Evolutionary conservation across 306 rosid genomes (phyloP), one percentile per base, ranked within the genome.

Genomic region (Morella rubra): DNA sequence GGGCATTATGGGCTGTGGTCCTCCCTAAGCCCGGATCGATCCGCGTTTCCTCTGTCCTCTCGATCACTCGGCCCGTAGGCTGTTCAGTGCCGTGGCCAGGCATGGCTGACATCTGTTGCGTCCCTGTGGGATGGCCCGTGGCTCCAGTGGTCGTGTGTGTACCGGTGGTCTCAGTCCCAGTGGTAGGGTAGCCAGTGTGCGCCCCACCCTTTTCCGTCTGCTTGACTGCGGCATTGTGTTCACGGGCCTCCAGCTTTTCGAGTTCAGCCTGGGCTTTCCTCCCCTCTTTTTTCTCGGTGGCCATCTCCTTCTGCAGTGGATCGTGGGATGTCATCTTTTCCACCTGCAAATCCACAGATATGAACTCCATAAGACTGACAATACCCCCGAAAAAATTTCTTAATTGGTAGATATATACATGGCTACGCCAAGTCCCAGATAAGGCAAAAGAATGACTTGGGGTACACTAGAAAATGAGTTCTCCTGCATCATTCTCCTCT

Each of bases 301-400:
- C 93, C 73, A 85, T 85, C 56, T 88, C 88, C 82, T 85, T 87
- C 45, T 88, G 76, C 58, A 71, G 0, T 8, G 91, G 85, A n/a
- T 85, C 86, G 7, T 56, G 74, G n/a, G 92, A 85, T 69, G 22
- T 72, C 78, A 82, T 80, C 49, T 15, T 85, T 75, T 94, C 97
- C 79, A 40, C 60, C 96, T 92, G 72, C 8, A 46, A 8, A 22
- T 19, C 42, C 46, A 22, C 37, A 32, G 37, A 32, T 32, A 32
- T 32, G 3, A 32, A 32, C 3, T 32, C 37, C 37, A 32, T 32
- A 32, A 32, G 37, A 32, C 2, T 32, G 37, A 32, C 37, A 32
- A 32, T 32, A 32, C 37, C 37, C 37, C 37, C 37, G 37, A 32
- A 3, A 32, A 3, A 32, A 32, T 32, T 32, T 32, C 37, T 32